Conservation (phyloP, 1,139 yeast genomes). For the Magnusiomyces ingens region DNA sequence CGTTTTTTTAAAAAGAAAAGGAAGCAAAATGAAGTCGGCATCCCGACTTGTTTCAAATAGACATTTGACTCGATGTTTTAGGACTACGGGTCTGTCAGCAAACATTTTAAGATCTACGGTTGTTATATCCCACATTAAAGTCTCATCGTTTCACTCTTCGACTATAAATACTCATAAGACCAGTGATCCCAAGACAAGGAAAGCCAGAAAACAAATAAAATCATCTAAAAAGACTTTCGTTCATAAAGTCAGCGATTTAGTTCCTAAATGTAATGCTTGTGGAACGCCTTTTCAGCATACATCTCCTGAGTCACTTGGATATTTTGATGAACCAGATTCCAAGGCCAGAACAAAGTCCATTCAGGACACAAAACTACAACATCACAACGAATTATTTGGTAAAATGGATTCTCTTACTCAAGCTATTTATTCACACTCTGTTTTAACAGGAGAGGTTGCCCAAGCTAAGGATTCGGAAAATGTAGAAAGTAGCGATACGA, state of each 20-base stretch:
- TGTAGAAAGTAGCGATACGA: not conserved
- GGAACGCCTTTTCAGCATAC: slow-evolving; percentile 46
- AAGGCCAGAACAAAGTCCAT: slow-evolving; percentile 7
- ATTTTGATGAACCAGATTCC: slow-evolving; percentile 24
- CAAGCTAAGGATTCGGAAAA: not conserved
- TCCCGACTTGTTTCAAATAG: too few relatives aligned
- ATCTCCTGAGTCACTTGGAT: slow-evolving; percentile 39
- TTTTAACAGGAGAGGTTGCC: not conserved
- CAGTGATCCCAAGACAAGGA: too few relatives aligned
- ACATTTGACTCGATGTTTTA: too few relatives aligned
- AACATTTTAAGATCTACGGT: too few relatives aligned
- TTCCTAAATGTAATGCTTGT: slow-evolving; percentile 36
- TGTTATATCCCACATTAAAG: too few relatives aligned
- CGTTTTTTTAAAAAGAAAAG: too few relatives aligned
- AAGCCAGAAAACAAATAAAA: too few relatives aligned
- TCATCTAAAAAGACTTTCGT: slow-evolving; percentile 13
- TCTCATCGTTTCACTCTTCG: too few relatives aligned
- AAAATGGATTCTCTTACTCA: slow-evolving; percentile 7
- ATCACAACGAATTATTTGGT: slow-evolving; percentile 14
- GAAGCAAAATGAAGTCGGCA: too few relatives aligned
- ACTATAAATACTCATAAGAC: too few relatives aligned
- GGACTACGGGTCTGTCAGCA: too few relatives aligned
- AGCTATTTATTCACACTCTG: slow-evolving; percentile 1
- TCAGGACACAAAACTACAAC: slow-evolving; percentile 7
- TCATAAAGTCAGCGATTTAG: slow-evolving; percentile 12